Evolutionary conservation across 2,329 filamentous ascomycete genomes (phyloP).

Genomic region (Alternaria alternata): DNA sequence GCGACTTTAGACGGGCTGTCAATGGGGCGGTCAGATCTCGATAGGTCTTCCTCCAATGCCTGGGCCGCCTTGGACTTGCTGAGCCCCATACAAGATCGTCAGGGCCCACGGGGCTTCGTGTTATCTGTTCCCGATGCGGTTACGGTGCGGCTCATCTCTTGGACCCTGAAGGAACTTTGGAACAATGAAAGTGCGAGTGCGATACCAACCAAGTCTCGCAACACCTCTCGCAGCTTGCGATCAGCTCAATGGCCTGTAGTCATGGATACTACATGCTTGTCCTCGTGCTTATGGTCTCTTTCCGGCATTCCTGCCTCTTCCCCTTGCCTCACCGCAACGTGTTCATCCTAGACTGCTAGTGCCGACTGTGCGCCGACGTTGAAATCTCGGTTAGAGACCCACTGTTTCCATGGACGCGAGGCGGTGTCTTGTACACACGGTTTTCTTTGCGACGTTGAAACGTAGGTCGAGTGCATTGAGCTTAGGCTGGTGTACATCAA

Average conservation of each 20-base stretch:
- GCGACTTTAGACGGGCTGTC: not conserved
- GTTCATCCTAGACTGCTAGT: slow-evolving; percentile 19
- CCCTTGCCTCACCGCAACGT: slow-evolving; percentile 18
- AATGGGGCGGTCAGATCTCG: slow-evolving; percentile 1
- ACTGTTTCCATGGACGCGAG: slow-evolving; percentile 29
- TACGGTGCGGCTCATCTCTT: slow-evolving; percentile 30
- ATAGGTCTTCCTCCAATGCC: slow-evolving; percentile 11
- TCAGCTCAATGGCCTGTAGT: not conserved
- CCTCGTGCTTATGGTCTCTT: not conserved
- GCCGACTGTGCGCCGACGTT: slow-evolving; percentile 29
- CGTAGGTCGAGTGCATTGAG: slow-evolving; percentile 30
- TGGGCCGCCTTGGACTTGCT: slow-evolving; percentile 22
- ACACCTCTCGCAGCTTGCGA: not conserved
- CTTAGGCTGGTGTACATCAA: slow-evolving; percentile 19
- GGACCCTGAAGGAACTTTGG: slow-evolving; percentile 19
- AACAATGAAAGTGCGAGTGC: not conserved
- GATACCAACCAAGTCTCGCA: not conserved
- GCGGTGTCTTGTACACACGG: slow-evolving; percentile 33
- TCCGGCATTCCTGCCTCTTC: slow-evolving; percentile 6
- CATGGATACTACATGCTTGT: not conserved
- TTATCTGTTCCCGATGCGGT: slow-evolving; percentile 24
- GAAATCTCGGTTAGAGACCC: slow-evolving; percentile 34
- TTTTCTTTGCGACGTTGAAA: slow-evolving; percentile 28
- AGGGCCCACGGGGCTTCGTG: slow-evolving; percentile 26
- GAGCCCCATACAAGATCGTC: slow-evolving; percentile 27